Percentiles rank a stretch among this genome's conserved stretches.
Evolutionary conservation across 352 stramenopile species (phyloP).

Genomic region (Peronosclerospora sorghi): DNA sequence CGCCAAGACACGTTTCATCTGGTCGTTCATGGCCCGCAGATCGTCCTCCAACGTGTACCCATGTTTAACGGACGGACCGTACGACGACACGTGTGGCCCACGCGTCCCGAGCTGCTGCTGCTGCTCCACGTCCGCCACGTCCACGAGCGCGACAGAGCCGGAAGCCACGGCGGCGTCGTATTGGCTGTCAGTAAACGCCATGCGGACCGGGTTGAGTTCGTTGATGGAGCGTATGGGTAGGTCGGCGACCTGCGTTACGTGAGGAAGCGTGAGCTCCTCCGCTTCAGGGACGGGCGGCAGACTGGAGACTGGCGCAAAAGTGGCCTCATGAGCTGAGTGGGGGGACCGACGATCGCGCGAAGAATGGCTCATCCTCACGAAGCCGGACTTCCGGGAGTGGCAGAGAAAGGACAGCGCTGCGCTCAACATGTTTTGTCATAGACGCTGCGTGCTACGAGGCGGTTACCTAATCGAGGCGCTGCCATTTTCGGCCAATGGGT

Average conservation of each 20-base stretch:
- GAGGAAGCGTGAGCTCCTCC: constrained; percentile 9
- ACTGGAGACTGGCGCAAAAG: not conserved
- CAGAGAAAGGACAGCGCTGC: too few species aligned
- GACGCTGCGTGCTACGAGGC: too few species aligned
- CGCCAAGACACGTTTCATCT: constrained; percentile 71
- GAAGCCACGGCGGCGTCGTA: constrained; percentile 14
- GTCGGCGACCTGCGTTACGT: constrained; percentile 13
- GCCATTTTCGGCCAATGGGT: too few species aligned
- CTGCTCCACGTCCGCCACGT: constrained; percentile 7
- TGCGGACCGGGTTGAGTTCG: constrained; percentile 12
- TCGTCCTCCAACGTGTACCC: constrained; percentile 62
- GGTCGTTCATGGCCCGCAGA: constrained; percentile 62
- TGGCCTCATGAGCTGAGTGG: too few species aligned
- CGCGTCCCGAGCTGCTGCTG: constrained; percentile 5
- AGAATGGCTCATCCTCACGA: too few species aligned
- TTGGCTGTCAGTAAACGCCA: constrained; percentile 15
- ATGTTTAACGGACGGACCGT: constrained; percentile 26
- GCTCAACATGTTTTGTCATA: too few species aligned
- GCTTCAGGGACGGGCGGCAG: constrained; percentile 17
- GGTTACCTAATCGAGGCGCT: too few species aligned
- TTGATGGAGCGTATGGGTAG: too few species aligned
- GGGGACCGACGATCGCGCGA: too few species aligned
- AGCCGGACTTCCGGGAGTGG: too few species aligned
- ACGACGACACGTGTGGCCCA: constrained; percentile 26
- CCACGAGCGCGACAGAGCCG: constrained; percentile 13